Evolutionary conservation across 495 filamentous ascomycete species (phyloP).

Genomic region (Talaromyces wortmannii): DNA sequence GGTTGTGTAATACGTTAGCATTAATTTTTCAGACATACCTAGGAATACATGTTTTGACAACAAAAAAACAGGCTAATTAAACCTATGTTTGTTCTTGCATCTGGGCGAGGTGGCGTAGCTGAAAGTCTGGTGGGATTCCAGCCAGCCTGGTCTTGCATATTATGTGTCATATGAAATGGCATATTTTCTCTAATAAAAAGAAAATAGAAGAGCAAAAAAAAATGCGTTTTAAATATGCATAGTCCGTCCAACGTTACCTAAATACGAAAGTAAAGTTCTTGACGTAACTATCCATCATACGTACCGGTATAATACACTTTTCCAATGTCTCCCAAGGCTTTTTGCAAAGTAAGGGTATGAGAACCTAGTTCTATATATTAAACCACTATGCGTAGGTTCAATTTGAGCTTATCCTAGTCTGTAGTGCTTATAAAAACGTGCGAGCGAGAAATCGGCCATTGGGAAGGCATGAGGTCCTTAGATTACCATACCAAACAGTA

Average conservation of each 20-base stretch:
- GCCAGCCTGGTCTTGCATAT: not conserved
- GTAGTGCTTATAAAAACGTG: not conserved
- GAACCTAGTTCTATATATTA: not conserved
- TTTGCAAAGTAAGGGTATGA: not conserved
- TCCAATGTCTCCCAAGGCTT: not conserved
- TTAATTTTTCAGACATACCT: too few relatives aligned
- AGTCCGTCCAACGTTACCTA: not conserved
- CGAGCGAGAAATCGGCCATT: not conserved
- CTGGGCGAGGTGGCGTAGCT: not conserved
- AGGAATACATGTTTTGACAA: too few relatives aligned
- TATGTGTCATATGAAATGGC: not conserved
- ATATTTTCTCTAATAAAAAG: not conserved
- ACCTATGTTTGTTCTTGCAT: not conserved
- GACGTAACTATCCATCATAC: not conserved
- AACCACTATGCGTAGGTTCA: too few relatives aligned
- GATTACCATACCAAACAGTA: not conserved
- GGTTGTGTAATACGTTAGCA: too few relatives aligned
- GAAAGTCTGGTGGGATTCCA: not conserved
- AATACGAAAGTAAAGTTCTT: not conserved
- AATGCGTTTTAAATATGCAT: not conserved
- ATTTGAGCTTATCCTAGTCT: too few relatives aligned
- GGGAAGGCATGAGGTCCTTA: not conserved
- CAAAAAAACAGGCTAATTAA: too few relatives aligned
- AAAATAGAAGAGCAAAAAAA: not conserved
- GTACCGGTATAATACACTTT: not conserved